A percentile compares a stretch with the other conserved stretches of the same genome.
phyloP scores from a whole-genome alignment of 108 stramenopile species.

The Pseudonitzschia pungens region DNA sequence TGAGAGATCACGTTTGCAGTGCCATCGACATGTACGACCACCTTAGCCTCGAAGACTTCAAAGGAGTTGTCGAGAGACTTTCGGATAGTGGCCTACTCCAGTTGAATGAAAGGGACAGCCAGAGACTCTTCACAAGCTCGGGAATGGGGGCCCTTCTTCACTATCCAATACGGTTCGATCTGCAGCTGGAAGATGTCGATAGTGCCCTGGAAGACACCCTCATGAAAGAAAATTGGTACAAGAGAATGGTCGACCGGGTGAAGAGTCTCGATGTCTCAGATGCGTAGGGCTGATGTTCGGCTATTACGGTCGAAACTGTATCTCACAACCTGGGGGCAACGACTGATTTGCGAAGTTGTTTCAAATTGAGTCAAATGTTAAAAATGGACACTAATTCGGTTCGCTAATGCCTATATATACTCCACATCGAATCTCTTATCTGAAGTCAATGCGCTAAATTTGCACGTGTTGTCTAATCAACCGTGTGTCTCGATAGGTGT shows the following conservation, averaged over 20 bases:
- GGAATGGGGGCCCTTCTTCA: neutral
- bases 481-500: no score
- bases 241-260: conserved; percentile 39
- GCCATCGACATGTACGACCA: conserved; percentile 14
- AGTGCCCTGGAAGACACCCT: conserved; percentile 53
- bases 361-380: no score
- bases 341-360: no score
- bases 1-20: conserved; percentile 43
- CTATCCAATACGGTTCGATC: conserved; percentile 46
- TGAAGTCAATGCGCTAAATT: no score
- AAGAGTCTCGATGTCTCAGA: no score
- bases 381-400: no score
- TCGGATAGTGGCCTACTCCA: conserved; percentile 44
- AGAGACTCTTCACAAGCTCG: neutral
- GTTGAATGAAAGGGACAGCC: neutral
- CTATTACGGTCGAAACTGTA: no score
- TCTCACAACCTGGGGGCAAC: no score
- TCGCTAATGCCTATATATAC: no score
- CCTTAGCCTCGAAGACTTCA: conserved; percentile 34
- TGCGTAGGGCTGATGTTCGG: no score
- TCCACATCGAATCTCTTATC: no score
- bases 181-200: conserved; percentile 70
- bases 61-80: conserved; percentile 40
- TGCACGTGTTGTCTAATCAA: no score
- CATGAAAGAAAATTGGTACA: conserved; percentile 38